Evolutionary conservation across 192 early-diverging fungal genomes (phyloP).

Genomic region (Haplosporangium gracile): DNA sequence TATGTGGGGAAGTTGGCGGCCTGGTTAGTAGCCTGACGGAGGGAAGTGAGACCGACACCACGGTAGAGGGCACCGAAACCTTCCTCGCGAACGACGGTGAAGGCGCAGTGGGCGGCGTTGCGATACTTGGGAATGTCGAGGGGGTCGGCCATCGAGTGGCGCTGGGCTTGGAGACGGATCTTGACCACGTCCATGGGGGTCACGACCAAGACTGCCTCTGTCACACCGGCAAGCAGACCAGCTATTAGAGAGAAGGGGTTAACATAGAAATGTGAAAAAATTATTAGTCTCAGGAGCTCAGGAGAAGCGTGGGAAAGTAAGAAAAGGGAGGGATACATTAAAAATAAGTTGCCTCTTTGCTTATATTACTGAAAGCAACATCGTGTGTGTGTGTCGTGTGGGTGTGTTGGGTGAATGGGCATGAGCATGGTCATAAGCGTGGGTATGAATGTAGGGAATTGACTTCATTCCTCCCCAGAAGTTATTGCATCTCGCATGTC

Average conservation of each 20-base stretch:
- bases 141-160: slow-evolving; percentile 96
- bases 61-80: slow-evolving; percentile 91
- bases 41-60: slow-evolving; percentile 93
- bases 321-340: slow-evolving; percentile 56
- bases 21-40: slow-evolving; percentile 97
- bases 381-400: background rate
- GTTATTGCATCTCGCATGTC: background rate
- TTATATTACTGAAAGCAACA: background rate
- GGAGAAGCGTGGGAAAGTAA: background rate
- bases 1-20: slow-evolving; percentile 99
- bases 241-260: slow-evolving; percentile 59
- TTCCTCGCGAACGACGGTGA: slow-evolving; percentile 93
- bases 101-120: slow-evolving; percentile 92
- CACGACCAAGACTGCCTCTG: slow-evolving; percentile 94
- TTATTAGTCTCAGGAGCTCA: background rate
- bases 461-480: background rate
- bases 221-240: slow-evolving; percentile 92
- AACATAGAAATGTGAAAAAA: background rate
- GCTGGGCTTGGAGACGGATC: slow-evolving; percentile 97
- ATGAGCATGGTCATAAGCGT: background rate
- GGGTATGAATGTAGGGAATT: background rate
- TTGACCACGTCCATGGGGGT: slow-evolving; percentile 99
- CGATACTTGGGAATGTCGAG: slow-evolving; percentile 97
- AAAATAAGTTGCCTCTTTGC: background rate
- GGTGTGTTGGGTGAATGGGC: background rate